phyloP scores from a whole-genome alignment of 352 stramenopile genomes.

The Phytopythium sindhum region DNA sequence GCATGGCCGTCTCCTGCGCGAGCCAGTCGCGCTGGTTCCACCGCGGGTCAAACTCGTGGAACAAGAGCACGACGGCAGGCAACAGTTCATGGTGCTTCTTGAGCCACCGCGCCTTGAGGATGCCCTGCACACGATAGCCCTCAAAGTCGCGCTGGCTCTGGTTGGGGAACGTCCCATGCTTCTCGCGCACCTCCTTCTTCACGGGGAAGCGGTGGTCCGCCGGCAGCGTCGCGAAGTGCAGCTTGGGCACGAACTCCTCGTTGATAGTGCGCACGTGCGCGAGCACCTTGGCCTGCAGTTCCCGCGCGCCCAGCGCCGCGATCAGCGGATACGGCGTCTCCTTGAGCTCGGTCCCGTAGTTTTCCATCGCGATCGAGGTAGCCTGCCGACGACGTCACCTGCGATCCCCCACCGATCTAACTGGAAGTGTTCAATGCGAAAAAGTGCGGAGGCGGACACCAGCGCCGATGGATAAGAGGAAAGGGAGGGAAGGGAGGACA shows the following conservation, averaged over 20 bases:
- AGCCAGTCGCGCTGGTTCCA: constrained; percentile 73
- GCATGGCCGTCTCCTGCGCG: constrained; percentile 56
- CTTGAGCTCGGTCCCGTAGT: constrained; percentile 77
- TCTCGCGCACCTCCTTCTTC: constrained; percentile 85
- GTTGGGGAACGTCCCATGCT: constrained; percentile 80
- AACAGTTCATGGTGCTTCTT: constrained; percentile 87
- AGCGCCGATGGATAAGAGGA: background rate
- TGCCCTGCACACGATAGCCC: constrained; percentile 57
- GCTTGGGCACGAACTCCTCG: constrained; percentile 78
- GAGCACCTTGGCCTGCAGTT: constrained; percentile 76
- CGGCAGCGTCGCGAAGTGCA: constrained; percentile 70
- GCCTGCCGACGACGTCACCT: background rate
- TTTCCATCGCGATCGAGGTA: constrained; percentile 57
- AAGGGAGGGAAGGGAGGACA: background rate
- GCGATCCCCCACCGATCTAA: background rate
- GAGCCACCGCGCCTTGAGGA: constrained; percentile 80
- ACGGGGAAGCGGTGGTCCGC: constrained; percentile 71
- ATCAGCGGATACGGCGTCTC: constrained; percentile 87
- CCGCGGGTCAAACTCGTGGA: constrained; percentile 82
- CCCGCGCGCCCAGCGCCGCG: constrained; percentile 64
- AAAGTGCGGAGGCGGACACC: background rate
- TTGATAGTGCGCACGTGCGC: constrained; percentile 65
- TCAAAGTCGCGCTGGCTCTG: constrained; percentile 83
- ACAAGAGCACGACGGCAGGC: constrained; percentile 75
- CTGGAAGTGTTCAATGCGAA: background rate